These are phyloP conservation scores for Paracorniculantispora psalliotae DNA, from an alignment of 2,329 filamentous ascomycete species.

Conservation along the genomic window DNA sequence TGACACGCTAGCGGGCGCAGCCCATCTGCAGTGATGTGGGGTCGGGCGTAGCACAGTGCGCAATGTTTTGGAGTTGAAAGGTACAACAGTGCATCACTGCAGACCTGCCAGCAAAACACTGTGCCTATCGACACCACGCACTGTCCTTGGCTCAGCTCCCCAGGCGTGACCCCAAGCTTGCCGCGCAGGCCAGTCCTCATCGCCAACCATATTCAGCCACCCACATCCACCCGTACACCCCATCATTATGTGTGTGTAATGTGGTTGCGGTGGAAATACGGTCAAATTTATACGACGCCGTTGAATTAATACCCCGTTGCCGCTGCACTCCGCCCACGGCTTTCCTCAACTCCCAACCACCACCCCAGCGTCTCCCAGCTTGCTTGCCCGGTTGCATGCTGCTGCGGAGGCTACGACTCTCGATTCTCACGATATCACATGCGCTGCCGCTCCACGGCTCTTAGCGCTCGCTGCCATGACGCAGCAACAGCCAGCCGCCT, in stretches of 20 bases:
- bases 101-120: neutral
- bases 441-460: neutral
- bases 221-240: neutral
- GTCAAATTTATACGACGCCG: neutral
- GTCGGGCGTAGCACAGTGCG: constrained; percentile 5
- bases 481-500: constrained; percentile 47
- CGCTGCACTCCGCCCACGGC: neutral
- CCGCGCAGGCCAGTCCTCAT: neutral
- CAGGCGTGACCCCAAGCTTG: neutral
- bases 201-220: neutral
- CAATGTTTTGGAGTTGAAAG: too few relatives aligned
- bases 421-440: neutral
- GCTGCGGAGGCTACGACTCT: neutral
- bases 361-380: neutral
- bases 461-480: constrained; percentile 28
- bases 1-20: neutral
- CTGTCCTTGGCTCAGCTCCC: neutral
- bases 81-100: too few relatives aligned
- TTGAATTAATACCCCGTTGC: neutral
- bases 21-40: constrained; percentile 2
- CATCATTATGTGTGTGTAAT: neutral
- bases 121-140: neutral
- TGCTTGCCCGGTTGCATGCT: neutral
- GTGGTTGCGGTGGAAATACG: neutral
- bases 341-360: neutral